Evolutionary conservation across 139 green algal genomes (phyloP).

Genomic region (Gonium pectorale): DNA sequence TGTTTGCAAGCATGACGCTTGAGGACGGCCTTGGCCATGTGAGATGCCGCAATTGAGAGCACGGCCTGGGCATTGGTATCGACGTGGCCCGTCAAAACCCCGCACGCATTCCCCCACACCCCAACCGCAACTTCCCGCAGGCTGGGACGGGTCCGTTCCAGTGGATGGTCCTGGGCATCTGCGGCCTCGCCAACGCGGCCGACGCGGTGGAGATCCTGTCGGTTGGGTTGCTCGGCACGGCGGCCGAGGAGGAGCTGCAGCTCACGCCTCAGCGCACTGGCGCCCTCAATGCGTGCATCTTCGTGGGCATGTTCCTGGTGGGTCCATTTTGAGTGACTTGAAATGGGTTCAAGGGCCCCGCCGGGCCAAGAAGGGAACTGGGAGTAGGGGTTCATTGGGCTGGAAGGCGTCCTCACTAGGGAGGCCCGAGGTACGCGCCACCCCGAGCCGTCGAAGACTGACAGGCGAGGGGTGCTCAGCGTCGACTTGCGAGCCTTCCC

Average conservation of each 20-base stretch:
- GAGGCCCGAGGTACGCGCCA: too few relatives aligned
- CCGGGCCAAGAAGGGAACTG: too few relatives aligned
- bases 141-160: conserved; percentile 58
- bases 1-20: background rate
- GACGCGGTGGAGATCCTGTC: conserved; percentile 67
- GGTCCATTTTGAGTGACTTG: background rate
- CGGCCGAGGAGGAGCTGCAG: conserved; percentile 52
- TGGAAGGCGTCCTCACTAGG: too few relatives aligned
- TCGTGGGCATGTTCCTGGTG: conserved; percentile 56
- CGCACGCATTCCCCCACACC: background rate
- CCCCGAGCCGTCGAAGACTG: too few relatives aligned
- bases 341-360: too few relatives aligned
- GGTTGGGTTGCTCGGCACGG: conserved; percentile 57
- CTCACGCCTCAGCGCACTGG: conserved; percentile 31
- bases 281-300: conserved; percentile 57
- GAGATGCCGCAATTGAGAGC: too few relatives aligned
- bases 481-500: too few relatives aligned
- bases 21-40: conserved; percentile 32
- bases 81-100: too few relatives aligned
- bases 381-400: too few relatives aligned
- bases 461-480: too few relatives aligned
- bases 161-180: conserved; percentile 48
- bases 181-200: conserved; percentile 62
- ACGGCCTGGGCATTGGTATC: too few relatives aligned
- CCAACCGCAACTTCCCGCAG: too few relatives aligned